Evolutionary conservation across 805 yeast species (phyloP).

Genomic region (Cyberlindnera saturnus): DNA sequence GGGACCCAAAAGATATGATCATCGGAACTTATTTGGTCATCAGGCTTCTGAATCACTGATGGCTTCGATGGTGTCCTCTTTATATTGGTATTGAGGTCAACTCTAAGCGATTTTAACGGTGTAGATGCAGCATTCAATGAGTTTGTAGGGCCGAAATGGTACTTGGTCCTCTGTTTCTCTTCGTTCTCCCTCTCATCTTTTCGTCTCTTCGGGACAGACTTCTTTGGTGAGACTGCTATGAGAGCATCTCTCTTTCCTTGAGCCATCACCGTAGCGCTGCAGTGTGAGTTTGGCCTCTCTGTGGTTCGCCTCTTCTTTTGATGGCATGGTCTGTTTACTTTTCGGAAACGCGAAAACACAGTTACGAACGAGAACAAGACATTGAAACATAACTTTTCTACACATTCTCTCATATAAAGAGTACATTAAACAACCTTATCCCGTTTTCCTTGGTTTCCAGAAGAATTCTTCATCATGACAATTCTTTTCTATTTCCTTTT

Average conservation of each 20-base stretch:
- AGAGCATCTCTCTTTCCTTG: neutral
- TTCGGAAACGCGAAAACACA: too few species aligned
- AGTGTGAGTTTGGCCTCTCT: neutral
- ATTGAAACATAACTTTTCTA: too few species aligned
- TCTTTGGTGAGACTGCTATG: neutral
- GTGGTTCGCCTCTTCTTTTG: too few species aligned
- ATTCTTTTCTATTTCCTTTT: neutral
- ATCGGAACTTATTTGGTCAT: constrained; percentile 18
- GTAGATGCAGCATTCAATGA: constrained; percentile 2
- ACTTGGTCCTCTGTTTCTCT: constrained; percentile 7
- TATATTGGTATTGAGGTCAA: neutral
- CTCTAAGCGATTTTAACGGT: constrained; percentile 2
- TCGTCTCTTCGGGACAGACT: constrained; percentile 4
- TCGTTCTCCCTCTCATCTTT: constrained; percentile 10
- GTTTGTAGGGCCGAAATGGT: constrained; percentile 10
- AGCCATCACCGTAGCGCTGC: neutral
- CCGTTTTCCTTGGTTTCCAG: too few species aligned
- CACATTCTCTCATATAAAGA: too few species aligned
- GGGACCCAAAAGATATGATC: constrained; percentile 25
- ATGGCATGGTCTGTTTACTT: too few species aligned
- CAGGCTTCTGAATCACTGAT: constrained; percentile 1
- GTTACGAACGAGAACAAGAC: too few species aligned
- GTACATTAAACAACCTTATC: too few species aligned
- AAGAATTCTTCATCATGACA: neutral
- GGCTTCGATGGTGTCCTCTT: constrained; percentile 5